Percentiles rank a stretch among this genome's conserved stretches.
phyloP scores from a whole-genome alignment of 1,139 yeast genomes.

The Geotrichum macrosporum region DNA sequence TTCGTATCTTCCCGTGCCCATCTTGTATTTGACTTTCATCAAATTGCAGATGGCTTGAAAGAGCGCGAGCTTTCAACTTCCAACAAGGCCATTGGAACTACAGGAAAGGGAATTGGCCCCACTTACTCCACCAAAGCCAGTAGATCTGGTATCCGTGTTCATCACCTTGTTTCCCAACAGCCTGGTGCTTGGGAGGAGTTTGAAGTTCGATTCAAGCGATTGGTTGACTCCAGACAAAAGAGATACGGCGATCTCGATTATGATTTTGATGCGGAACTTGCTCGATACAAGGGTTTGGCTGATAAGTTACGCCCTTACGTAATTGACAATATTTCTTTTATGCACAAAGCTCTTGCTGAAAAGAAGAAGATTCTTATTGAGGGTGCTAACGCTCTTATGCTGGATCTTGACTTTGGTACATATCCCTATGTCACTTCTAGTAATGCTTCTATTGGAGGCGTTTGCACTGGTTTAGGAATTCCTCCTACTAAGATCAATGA shows the following conservation, averaged over 20 bases:
- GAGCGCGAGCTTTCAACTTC: constrained; percentile 83
- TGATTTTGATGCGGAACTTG: constrained; percentile 76
- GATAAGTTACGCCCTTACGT: constrained; percentile 82
- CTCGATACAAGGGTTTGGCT: constrained; percentile 68
- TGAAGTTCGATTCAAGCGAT: constrained; percentile 68
- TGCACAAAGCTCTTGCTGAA: constrained; percentile 72
- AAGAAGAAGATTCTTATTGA: constrained; percentile 89
- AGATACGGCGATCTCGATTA: constrained; percentile 93
- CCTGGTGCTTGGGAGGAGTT: constrained; percentile 93
- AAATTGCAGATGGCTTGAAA: constrained; percentile 89
- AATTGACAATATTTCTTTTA: constrained; percentile 84
- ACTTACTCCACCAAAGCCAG: constrained; percentile 96
- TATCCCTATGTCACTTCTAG: constrained; percentile 97
- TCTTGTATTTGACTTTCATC: constrained; percentile 95
- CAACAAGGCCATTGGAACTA: constrained; percentile 93
- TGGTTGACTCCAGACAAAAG: constrained; percentile 72
- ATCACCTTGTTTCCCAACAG: constrained; percentile 85
- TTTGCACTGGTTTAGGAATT: constrained; percentile 90
- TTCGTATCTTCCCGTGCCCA: constrained; percentile 93
- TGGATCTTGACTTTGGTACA: constrained; percentile 96
- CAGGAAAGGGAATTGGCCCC: constrained; percentile 99
- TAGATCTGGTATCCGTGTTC: constrained; percentile 94
- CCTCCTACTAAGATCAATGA: constrained; percentile 81
- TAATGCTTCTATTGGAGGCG: constrained; percentile 96
- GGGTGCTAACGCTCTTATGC: constrained; percentile 98